Evolutionary conservation across 2,329 filamentous ascomycete species (phyloP), one percentile per base, ranked within the genome.

Genomic region (Pyrenophora tritici-repentis): DNA sequence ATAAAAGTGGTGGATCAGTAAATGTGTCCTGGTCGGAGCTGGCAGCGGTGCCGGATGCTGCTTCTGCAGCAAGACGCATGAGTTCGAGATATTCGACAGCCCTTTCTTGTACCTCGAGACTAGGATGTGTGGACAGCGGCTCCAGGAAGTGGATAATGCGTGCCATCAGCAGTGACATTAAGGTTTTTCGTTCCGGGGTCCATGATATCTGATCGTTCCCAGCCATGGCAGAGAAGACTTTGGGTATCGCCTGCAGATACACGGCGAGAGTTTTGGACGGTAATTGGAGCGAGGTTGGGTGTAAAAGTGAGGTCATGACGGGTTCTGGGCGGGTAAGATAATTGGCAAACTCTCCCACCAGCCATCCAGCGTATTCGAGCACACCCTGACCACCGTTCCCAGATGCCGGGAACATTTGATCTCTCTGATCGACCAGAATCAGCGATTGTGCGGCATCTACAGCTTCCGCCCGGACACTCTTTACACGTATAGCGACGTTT

Each of bases 41-140:
- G 17, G 83, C 76, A 9, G 83, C 80, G 55, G 92, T 88, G 1
- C 81, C 85, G 7, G 86, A 82, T 3, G 84, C 84, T 12, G 93
- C 91, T 75, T 99, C 94, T 1, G 86, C 86, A 2, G 90, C 91
- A 37, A 99, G 80, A 51, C 91, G 91, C 65, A 97, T 84, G 10
- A 97, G 80, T 70, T 99, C 94, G 0, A 91, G 82, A 63, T 96
- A 95, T 68, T 97, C 92, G 1, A 97, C 92, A 3, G 92, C 88
- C 49, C 94, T 85, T 73, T 97, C 94, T 74, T 99, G 94, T 3
- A 99, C 91, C 70, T 99, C 94, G 1, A 99, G 80, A 63, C 86
- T 90, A 0, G 93, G 92, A 70, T 97, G 91, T 34, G 87, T 80
- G 0, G 86, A 85, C 13, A 97, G 75, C 1, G 86, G 84, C 64